These are phyloP conservation scores for Clitoria ternatea DNA, from an alignment of 306 rosid species.

Conservation along the genomic window DNA sequence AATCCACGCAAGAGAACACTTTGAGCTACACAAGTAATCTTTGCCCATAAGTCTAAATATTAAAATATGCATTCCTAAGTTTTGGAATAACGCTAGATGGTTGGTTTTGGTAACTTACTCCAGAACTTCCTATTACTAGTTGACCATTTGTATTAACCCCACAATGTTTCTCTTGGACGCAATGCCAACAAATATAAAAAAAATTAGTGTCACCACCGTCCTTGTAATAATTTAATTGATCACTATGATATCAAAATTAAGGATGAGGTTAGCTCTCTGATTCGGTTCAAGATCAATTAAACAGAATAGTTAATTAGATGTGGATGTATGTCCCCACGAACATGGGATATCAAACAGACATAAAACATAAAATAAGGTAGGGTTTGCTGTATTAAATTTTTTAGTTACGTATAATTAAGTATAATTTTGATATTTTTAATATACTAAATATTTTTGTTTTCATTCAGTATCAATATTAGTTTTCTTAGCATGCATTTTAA, in stretches of 20 bases:
- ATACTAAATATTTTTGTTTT: too few relatives aligned
- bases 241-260: neutral
- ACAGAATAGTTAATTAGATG: neutral
- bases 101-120: neutral
- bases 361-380: neutral
- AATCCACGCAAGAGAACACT: slow-evolving; percentile 8
- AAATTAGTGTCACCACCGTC: neutral
- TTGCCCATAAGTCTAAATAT: neutral
- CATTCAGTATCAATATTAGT: too few relatives aligned
- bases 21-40: neutral
- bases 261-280: neutral
- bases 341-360: neutral
- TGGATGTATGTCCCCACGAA: neutral
- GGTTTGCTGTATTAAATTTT: too few relatives aligned
- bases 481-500: too few relatives aligned
- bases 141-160: neutral
- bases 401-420: too few relatives aligned
- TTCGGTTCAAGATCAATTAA: neutral
- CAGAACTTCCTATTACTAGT: neutral
- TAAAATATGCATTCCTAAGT: neutral
- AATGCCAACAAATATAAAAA: neutral
- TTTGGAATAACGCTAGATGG: slow-evolving; percentile 1
- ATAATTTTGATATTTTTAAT: too few relatives aligned
- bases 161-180: neutral
- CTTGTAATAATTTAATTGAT: neutral